Evolutionary conservation across 768 basidiomycete genomes (phyloP).

Genomic region (Lentinula aciculospora): DNA sequence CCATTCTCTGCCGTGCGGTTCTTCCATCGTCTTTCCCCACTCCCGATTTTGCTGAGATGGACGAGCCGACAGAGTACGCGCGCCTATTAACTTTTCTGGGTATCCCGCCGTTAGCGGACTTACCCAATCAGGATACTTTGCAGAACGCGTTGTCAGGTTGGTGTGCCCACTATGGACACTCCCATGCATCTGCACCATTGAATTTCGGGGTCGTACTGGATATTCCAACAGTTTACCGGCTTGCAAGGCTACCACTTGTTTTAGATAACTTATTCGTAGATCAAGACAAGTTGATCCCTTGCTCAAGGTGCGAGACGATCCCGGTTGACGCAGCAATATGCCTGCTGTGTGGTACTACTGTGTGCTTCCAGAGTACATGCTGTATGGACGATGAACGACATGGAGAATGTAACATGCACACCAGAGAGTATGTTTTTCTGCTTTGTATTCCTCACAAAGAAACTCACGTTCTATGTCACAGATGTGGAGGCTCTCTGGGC

Average conservation of each 20-base stretch:
- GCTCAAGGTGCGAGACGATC: slow-evolving; percentile 69
- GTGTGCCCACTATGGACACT: slow-evolving; percentile 85
- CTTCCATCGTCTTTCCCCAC: slow-evolving; percentile 60
- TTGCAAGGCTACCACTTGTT: slow-evolving; percentile 73
- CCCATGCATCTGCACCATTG: slow-evolving; percentile 71
- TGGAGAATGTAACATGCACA: slow-evolving; percentile 96
- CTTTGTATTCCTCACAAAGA: slow-evolving; percentile 2
- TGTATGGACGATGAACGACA: slow-evolving; percentile 67
- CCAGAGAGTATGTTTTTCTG: slow-evolving; percentile 69
- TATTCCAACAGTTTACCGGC: slow-evolving; percentile 76
- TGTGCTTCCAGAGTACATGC: slow-evolving; percentile 91
- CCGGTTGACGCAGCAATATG: slow-evolving; percentile 89
- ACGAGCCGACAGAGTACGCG: slow-evolving; percentile 62
- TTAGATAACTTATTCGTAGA: slow-evolving; percentile 82
- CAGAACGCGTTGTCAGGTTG: slow-evolving; percentile 86
- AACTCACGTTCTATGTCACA: slow-evolving; percentile 23
- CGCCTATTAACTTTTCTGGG: slow-evolving; percentile 71
- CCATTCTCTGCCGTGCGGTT: slow-evolving; percentile 77
- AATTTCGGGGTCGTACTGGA: slow-evolving; percentile 80
- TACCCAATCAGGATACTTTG: slow-evolving; percentile 80
- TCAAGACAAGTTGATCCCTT: slow-evolving; percentile 68
- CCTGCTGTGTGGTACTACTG: slow-evolving; percentile 79
- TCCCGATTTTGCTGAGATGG: slow-evolving; percentile 30
- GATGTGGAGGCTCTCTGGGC: slow-evolving; percentile 87
- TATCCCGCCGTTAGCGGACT: slow-evolving; percentile 74